Evolutionary conservation across 768 basidiomycete species (phyloP).

Genomic region (Kwoniella dejecticola): DNA sequence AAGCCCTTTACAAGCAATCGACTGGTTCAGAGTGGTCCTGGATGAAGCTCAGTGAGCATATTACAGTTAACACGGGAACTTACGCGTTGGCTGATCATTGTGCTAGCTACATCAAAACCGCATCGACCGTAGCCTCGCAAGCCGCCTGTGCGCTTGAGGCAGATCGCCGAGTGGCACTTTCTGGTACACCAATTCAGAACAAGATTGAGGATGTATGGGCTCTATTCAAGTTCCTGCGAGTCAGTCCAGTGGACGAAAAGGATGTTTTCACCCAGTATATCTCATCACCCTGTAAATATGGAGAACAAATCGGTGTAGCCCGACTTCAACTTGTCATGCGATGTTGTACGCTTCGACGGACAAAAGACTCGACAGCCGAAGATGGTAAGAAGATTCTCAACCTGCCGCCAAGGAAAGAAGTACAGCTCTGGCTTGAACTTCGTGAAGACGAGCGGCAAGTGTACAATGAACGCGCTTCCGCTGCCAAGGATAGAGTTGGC

Average conservation of each 20-base stretch:
- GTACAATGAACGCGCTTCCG: constrained; percentile 84
- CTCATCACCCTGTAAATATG: constrained; percentile 87
- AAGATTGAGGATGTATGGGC: constrained; percentile 98
- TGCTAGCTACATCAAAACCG: constrained; percentile 90
- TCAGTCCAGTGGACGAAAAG: constrained; percentile 91
- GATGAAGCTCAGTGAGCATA: constrained; percentile 93
- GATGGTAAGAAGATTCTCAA: constrained; percentile 83
- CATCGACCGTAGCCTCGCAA: constrained; percentile 86
- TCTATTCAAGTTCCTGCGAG: constrained; percentile 89
- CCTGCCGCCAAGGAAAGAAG: constrained; percentile 86
- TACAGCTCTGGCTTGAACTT: constrained; percentile 81
- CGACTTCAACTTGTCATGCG: constrained; percentile 97
- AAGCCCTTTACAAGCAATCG: constrained; percentile 86
- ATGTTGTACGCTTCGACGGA: constrained; percentile 91
- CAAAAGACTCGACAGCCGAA: constrained; percentile 80
- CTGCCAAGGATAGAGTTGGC: constrained; percentile 88
- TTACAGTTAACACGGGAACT: not conserved
- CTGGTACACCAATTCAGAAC: constrained; percentile 99
- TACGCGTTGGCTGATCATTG: constrained; percentile 3
- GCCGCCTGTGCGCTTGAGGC: constrained; percentile 94
- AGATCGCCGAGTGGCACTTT: constrained; percentile 87
- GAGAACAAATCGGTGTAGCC: constrained; percentile 76
- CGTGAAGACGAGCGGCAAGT: constrained; percentile 77
- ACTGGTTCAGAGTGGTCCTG: constrained; percentile 94
- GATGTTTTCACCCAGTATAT: constrained; percentile 90